These are phyloP conservation scores for Botryotinia globosa DNA, from an alignment of 2,329 filamentous ascomycete genomes.

Conservation along the genomic window DNA sequence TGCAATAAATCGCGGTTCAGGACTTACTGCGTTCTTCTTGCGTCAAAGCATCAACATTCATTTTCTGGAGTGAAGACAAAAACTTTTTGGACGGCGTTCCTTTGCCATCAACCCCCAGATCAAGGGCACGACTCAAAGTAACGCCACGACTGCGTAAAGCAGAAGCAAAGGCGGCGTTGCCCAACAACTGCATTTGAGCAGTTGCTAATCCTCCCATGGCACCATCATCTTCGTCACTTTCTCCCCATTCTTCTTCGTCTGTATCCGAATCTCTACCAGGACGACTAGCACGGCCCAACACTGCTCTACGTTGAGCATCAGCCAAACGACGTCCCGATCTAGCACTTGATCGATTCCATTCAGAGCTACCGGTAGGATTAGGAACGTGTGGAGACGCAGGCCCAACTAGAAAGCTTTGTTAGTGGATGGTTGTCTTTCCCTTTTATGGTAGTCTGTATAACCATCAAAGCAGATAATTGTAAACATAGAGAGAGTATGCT, in stretches of 20 bases:
- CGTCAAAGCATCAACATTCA: slow-evolving; percentile 33
- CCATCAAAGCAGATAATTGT: background rate
- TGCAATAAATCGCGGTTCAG: background rate
- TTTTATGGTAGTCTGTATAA: background rate
- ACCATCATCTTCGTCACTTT: background rate
- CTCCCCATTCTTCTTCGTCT: background rate
- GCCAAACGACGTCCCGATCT: background rate
- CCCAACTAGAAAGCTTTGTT: background rate
- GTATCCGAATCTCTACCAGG: background rate
- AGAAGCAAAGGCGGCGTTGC: slow-evolving; percentile 19
- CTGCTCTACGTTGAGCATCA: background rate
- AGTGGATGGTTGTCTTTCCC: background rate
- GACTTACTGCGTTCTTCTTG: slow-evolving; percentile 35
- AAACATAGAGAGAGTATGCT: background rate
- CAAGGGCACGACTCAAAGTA: background rate
- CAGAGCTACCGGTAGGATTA: background rate
- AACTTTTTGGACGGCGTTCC: slow-evolving; percentile 34
- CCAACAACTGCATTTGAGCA: background rate
- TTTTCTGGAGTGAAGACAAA: slow-evolving; percentile 34
- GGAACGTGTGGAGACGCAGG: background rate
- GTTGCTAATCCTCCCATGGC: background rate
- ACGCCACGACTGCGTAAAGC: slow-evolving; percentile 27
- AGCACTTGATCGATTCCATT: slow-evolving; percentile 4
- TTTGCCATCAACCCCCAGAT: slow-evolving; percentile 22
- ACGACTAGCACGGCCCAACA: background rate